A percentile compares a stretch with the other conserved stretches of the same genome.
Conservation (phyloP, 768 basidiomycete genomes). For the Imleria badia region DNA sequence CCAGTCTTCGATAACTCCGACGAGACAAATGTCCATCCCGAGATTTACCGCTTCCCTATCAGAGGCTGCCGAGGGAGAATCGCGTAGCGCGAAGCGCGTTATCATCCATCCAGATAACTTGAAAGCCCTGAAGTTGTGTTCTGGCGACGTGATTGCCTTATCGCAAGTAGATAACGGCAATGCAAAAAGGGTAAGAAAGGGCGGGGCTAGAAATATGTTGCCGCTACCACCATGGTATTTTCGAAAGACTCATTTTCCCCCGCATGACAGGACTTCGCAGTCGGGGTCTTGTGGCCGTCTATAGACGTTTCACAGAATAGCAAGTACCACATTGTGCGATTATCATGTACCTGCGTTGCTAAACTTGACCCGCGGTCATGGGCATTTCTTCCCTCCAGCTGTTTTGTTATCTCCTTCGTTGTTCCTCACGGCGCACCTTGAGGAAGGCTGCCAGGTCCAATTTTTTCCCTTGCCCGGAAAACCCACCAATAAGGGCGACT, state of each 20-base stretch:
- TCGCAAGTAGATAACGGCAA: slow-evolving; percentile 36
- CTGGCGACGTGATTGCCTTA: slow-evolving; percentile 69
- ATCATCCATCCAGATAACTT: slow-evolving; percentile 61
- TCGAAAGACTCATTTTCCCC: slow-evolving; percentile 17
- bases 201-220: slow-evolving; percentile 9
- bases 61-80: slow-evolving; percentile 34
- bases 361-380: slow-evolving; percentile 13
- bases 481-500: slow-evolving; percentile 35
- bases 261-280: slow-evolving; percentile 51
- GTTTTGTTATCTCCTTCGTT: slow-evolving; percentile 56
- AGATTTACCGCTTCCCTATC: slow-evolving; percentile 41
- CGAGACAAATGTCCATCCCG: slow-evolving; percentile 16
- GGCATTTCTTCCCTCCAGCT: slow-evolving; percentile 37
- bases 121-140: slow-evolving; percentile 58
- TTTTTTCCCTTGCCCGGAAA: slow-evolving; percentile 49
- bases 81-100: slow-evolving; percentile 62
- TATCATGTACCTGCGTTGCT: slow-evolving; percentile 5
- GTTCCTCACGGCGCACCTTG: slow-evolving; percentile 59
- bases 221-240: slow-evolving; percentile 4
- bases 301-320: slow-evolving; percentile 57
- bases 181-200: slow-evolving; percentile 36
- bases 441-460: slow-evolving; percentile 46
- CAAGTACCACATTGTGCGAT: slow-evolving; percentile 35
- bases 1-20: not conserved
- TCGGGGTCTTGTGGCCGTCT: slow-evolving; percentile 80